Conservation (phyloP, 2,329 filamentous ascomycete species). For the Cadophora sp. region DNA sequence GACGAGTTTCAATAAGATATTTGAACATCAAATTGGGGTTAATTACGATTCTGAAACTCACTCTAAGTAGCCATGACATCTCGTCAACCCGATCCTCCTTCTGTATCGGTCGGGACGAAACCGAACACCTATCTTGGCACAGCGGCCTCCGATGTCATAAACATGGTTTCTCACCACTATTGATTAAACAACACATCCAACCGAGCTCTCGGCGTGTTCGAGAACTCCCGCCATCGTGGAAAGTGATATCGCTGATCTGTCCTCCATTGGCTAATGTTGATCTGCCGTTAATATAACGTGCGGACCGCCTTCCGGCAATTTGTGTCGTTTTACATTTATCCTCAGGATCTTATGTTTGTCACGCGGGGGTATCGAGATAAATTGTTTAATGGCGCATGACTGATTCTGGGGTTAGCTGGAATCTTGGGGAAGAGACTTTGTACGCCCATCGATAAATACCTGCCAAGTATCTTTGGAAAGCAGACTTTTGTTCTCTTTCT, state of each 20-base stretch:
- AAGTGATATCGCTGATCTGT: constrained; percentile 14
- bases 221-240: constrained; percentile 18
- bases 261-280: constrained; percentile 20
- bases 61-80: background rate
- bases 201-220: constrained; percentile 7
- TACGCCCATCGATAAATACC: constrained; percentile 27
- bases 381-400: constrained; percentile 29
- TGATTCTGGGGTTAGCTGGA: constrained; percentile 27
- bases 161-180: background rate
- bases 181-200: background rate
- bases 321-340: constrained; percentile 26
- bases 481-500: background rate
- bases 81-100: background rate
- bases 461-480: background rate
- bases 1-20: too few relatives aligned
- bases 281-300: constrained; percentile 23
- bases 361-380: constrained; percentile 26
- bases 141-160: background rate
- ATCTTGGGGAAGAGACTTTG: constrained; percentile 19
- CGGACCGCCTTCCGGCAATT: constrained; percentile 28
- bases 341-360: constrained; percentile 19
- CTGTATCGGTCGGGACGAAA: background rate
- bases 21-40: too few relatives aligned
- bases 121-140: constrained; percentile 13
- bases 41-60: too few relatives aligned